Conservation (phyloP, 2,329 filamentous ascomycete genomes). For the Aspergillus sp. region DNA sequence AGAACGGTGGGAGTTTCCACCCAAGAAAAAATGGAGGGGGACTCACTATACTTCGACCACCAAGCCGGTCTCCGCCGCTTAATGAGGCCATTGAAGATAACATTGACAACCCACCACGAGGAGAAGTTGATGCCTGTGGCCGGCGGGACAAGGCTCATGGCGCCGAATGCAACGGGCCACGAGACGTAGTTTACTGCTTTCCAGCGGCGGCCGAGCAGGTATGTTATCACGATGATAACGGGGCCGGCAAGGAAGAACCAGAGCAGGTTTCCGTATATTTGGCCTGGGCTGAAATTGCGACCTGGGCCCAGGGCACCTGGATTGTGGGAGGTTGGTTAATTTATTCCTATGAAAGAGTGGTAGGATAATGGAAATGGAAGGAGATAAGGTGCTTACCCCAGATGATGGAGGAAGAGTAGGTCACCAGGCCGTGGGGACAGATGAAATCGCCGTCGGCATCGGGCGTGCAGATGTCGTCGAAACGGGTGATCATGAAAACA, state of each 20-base stretch:
- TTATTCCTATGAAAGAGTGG: not conserved
- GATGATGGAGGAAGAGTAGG: slow-evolving; percentile 69
- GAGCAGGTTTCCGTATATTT: slow-evolving; percentile 63
- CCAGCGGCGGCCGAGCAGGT: slow-evolving; percentile 58
- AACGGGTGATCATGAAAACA: slow-evolving; percentile 49
- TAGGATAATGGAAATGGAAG: not conserved
- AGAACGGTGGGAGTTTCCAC: not conserved
- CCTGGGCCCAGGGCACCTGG: slow-evolving; percentile 62
- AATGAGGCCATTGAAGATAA: slow-evolving; percentile 48
- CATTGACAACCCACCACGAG: slow-evolving; percentile 59
- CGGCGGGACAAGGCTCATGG: slow-evolving; percentile 63
- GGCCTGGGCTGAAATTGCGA: slow-evolving; percentile 63
- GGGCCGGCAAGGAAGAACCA: slow-evolving; percentile 72
- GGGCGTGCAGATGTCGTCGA: slow-evolving; percentile 51
- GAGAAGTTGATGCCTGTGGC: slow-evolving; percentile 70
- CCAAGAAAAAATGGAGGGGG: not conserved
- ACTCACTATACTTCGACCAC: slow-evolving; percentile 49
- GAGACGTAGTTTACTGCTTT: slow-evolving; percentile 64
- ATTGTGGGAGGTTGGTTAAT: not conserved
- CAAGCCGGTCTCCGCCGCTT: slow-evolving; percentile 46
- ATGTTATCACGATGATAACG: slow-evolving; percentile 61
- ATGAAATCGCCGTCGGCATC: slow-evolving; percentile 60
- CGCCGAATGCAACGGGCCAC: slow-evolving; percentile 67
- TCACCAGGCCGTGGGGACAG: slow-evolving; percentile 58
- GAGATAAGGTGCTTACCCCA: slow-evolving; percentile 53